Base-by-base conservation (phyloP, 2,329 filamentous ascomycete genomes). In the Trichoderma simmonsii region DNA sequence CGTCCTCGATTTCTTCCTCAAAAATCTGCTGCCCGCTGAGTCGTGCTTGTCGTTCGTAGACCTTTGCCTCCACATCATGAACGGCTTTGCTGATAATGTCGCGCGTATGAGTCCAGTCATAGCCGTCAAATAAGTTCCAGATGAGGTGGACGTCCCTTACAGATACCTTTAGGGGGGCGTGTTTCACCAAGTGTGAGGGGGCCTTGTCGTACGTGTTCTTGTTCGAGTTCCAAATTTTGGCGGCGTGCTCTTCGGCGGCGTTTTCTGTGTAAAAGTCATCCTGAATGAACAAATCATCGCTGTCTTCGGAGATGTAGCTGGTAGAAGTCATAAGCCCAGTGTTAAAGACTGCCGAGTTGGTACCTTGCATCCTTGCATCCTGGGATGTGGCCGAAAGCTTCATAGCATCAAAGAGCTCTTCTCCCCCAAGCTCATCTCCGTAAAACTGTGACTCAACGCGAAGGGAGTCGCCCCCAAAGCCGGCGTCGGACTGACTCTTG, bases 111-210 rank as follows among this genome's bases (percentile, higher is more conserved):
- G 91, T 89, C 97, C 97, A 99, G 81, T 99, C 97, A 79, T 97
- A 99, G 1, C 96, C 96, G 83, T 99, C 96, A 80, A 96, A 98
- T 1, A 99, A 85, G 78, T 99, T 97, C 96, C 96, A 99, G 73
- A 98, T 98, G 66, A 98, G 85, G 79, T 98, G 94, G 6, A 97
- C 91, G 78, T 98, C 94, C 30, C 93, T 91, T 18, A 98, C 87
- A 6, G 90, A 90, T 3, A 98, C 86, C 74, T 90, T 91, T 15
- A 99, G 82, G 6, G 95, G 93, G 73, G 91, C 93, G 68, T 86
- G 86, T 51, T 86, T 85, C 9, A 91, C 84, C 73, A 91, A 89
- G 11, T 83, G 80, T 64, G 88, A 85, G 57, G 92, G 90, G 1
- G 89, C 86, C 56, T 86, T 84, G 69, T 92, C 91, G 76, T 96